Evolutionary conservation across 2,329 filamentous ascomycete genomes (phyloP).

Genomic region (Nothophoma quercina): DNA sequence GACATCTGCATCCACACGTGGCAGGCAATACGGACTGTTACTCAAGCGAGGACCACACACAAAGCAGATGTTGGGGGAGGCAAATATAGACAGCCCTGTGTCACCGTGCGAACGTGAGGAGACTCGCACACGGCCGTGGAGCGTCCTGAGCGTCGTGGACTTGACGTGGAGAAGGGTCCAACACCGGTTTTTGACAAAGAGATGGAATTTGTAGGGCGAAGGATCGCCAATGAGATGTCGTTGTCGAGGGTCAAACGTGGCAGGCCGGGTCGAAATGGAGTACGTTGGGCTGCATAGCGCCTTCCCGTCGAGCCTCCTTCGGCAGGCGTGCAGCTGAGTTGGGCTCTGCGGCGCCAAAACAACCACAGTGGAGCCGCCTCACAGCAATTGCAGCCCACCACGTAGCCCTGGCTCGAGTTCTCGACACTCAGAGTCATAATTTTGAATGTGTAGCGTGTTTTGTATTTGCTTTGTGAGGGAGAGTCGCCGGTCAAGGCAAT

Average conservation of each 20-base stretch:
- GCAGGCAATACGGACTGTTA: constrained; percentile 12
- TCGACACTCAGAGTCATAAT: constrained; percentile 7
- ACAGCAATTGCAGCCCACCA: constrained; percentile 27
- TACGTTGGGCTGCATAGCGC: constrained; percentile 31
- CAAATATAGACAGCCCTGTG: constrained; percentile 12
- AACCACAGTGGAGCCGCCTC: constrained; percentile 4
- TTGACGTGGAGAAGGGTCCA: constrained; percentile 5
- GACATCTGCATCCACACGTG: constrained; percentile 26
- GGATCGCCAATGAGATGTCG: constrained; percentile 1
- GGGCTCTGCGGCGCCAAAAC: constrained; percentile 21
- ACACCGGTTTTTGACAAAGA: constrained; percentile 4
- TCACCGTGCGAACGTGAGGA: constrained; percentile 12
- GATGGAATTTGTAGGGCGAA: constrained; percentile 1
- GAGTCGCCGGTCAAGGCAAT: constrained; percentile 11
- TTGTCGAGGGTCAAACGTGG: constrained; percentile 7
- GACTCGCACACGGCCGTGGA: constrained; percentile 12
- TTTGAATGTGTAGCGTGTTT: constrained; percentile 5
- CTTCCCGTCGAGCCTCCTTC: constrained; percentile 25
- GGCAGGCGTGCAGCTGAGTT: constrained; percentile 19
- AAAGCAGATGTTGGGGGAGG: neutral
- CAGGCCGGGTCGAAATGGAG: constrained; percentile 5
- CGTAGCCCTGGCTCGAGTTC: constrained; percentile 20
- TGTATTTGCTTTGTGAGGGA: neutral
- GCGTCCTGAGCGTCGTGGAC: constrained; percentile 15
- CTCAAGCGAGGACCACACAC: constrained; percentile 8